Evolutionary conservation across 192 early-diverging fungal genomes (phyloP).

Genomic region (Dimargaris verticillata): DNA sequence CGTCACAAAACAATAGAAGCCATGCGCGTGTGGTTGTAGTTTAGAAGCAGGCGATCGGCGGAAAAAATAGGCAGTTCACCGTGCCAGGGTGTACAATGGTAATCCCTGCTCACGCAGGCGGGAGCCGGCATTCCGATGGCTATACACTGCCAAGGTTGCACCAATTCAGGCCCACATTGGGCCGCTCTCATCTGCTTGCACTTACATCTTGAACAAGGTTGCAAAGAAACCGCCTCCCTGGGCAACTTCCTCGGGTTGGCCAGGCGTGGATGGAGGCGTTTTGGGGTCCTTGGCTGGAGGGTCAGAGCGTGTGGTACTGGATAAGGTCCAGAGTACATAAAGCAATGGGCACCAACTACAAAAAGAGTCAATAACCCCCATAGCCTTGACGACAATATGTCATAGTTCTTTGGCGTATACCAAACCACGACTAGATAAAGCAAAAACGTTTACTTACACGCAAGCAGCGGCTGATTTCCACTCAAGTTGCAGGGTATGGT

Average conservation of each 20-base stretch:
- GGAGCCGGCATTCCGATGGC: neutral
- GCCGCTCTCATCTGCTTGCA: neutral
- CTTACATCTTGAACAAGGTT: conserved; percentile 18
- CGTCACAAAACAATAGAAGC: too few species aligned
- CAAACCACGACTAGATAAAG: too few species aligned
- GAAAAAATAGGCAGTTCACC: neutral
- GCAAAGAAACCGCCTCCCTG: conserved; percentile 23
- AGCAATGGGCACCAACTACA: too few species aligned
- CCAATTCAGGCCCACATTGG: neutral
- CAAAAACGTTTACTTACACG: conserved; percentile 7
- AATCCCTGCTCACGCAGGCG: neutral
- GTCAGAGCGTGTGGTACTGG: too few species aligned
- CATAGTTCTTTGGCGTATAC: too few species aligned
- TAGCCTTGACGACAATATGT: too few species aligned
- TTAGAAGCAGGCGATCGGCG: neutral
- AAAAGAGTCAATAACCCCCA: too few species aligned
- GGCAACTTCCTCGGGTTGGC: conserved; percentile 10
- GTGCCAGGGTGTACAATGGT: neutral
- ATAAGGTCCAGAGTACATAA: too few species aligned
- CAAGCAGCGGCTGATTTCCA: conserved; percentile 27
- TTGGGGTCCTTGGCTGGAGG: too few species aligned
- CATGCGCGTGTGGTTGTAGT: neutral
- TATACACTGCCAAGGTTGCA: neutral
- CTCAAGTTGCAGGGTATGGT: conserved; percentile 24
- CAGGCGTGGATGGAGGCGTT: neutral